A percentile compares a stretch with the other conserved stretches of the same genome.
These are phyloP conservation scores for Albophoma yamanashiensis DNA, from an alignment of 2,329 filamentous ascomycete species.

Conservation along the genomic window DNA sequence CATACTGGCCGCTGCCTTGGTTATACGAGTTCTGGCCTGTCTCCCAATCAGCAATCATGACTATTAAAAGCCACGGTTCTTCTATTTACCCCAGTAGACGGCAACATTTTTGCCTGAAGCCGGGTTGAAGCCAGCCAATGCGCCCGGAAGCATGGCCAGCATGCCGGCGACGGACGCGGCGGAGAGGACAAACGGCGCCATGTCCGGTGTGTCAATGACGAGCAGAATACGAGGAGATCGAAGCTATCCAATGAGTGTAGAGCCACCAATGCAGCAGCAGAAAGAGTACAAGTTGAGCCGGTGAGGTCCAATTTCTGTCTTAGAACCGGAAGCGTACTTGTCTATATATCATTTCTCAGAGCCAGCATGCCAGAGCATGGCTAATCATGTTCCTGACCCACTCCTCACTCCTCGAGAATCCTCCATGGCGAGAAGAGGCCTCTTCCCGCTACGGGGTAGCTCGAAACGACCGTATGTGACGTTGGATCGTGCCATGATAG, in stretches of 20 bases:
- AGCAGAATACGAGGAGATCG: background rate
- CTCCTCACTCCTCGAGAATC: background rate
- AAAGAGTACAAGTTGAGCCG: background rate
- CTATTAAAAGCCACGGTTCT: background rate
- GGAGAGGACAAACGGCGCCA: constrained; percentile 3
- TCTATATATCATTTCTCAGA: background rate
- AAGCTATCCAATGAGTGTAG: background rate
- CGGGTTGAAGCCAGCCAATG: constrained; percentile 32
- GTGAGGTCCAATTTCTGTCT: background rate
- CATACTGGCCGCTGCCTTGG: constrained; percentile 27
- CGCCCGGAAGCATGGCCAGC: constrained; percentile 16
- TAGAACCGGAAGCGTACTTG: background rate
- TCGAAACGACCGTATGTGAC: background rate
- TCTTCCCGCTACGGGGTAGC: background rate
- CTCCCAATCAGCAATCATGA: background rate
- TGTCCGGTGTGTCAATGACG: background rate
- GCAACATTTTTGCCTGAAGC: constrained; percentile 43
- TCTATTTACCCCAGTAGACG: constrained; percentile 51
- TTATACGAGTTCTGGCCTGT: constrained; percentile 49
- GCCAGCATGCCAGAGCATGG: background rate
- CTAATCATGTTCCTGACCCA: background rate
- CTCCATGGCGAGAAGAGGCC: background rate
- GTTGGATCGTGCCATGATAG: background rate
- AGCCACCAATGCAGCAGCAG: background rate
- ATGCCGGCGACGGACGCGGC: constrained; percentile 9